Evolutionary conservation across 179 eudicot genomes (phyloP).

Genomic region (Nepenthes alata): DNA sequence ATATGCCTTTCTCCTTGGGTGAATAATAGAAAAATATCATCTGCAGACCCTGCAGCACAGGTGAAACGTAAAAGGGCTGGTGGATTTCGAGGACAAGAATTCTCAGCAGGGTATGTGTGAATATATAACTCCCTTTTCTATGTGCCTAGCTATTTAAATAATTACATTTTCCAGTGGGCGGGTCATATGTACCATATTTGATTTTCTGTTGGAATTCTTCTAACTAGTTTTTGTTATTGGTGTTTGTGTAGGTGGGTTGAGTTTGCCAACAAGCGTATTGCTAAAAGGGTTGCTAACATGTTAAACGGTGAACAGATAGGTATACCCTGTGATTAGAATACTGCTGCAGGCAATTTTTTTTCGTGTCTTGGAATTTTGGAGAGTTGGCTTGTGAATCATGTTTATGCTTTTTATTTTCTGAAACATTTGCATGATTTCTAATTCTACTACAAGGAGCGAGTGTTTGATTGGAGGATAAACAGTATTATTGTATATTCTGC

Average conservation of each 20-base stretch:
- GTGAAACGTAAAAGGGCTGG: constrained; percentile 49
- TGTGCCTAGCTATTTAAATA: neutral
- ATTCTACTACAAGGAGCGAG: too few species aligned
- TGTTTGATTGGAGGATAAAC: neutral
- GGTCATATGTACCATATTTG: neutral
- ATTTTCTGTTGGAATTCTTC: neutral
- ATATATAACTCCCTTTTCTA: neutral
- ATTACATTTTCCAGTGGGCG: neutral
- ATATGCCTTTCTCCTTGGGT: neutral
- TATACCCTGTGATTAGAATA: constrained; percentile 10
- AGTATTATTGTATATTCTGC: neutral
- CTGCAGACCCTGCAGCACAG: constrained; percentile 51
- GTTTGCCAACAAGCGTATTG: constrained; percentile 27
- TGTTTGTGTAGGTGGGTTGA: constrained; percentile 35
- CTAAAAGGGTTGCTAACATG: constrained; percentile 53
- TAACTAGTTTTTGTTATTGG: neutral
- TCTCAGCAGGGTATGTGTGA: constrained; percentile 67
- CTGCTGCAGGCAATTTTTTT: neutral
- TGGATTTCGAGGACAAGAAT: constrained; percentile 66
- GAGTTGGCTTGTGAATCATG: too few species aligned
- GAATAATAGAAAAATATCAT: neutral
- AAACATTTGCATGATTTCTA: too few species aligned
- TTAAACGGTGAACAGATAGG: constrained; percentile 79
- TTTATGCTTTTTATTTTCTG: too few species aligned
- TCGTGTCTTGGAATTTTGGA: neutral